These are phyloP conservation scores for Arabis hirsuta DNA, from an alignment of 345 rosid genomes.

Conservation along the genomic window DNA sequence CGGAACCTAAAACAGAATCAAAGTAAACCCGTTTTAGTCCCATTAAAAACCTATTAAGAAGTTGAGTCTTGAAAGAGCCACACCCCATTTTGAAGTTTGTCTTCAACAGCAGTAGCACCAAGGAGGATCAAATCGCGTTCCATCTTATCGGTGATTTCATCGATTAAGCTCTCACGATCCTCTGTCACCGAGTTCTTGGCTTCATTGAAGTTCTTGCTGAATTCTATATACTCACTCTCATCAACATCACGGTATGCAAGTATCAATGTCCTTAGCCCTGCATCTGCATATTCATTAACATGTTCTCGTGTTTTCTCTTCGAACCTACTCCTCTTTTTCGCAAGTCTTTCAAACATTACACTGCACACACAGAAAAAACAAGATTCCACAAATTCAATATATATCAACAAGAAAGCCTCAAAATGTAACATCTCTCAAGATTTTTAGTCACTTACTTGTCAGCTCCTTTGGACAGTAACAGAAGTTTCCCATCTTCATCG, in stretches of 20 bases:
- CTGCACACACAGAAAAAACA: constrained; percentile 46
- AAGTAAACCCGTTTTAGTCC: constrained; percentile 15
- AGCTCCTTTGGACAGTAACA: constrained; percentile 91
- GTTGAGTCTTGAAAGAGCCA: constrained; percentile 23
- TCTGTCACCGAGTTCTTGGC: constrained; percentile 69
- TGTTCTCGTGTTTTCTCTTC: constrained; percentile 74
- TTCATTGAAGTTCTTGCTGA: constrained; percentile 64
- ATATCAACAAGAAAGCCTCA: constrained; percentile 23
- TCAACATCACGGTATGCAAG: constrained; percentile 88
- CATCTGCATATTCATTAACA: constrained; percentile 83
- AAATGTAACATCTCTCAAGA: constrained; percentile 21
- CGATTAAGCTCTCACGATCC: constrained; percentile 74
- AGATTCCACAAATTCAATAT: constrained; percentile 16
- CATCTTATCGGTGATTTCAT: constrained; percentile 67
- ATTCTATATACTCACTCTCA: constrained; percentile 70
- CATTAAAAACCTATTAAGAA: not conserved
- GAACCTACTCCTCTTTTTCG: constrained; percentile 56
- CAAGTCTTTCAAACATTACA: constrained; percentile 91
- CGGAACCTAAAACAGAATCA: constrained; percentile 67
- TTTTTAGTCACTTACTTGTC: constrained; percentile 68
- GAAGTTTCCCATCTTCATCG: constrained; percentile 69
- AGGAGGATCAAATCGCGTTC: constrained; percentile 83
- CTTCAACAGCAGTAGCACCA: constrained; percentile 97
- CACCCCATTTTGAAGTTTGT: constrained; percentile 97
- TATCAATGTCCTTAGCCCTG: constrained; percentile 89